Base-by-base conservation (phyloP, 2,329 filamentous ascomycete species). In the Aspergillus fructus region DNA sequence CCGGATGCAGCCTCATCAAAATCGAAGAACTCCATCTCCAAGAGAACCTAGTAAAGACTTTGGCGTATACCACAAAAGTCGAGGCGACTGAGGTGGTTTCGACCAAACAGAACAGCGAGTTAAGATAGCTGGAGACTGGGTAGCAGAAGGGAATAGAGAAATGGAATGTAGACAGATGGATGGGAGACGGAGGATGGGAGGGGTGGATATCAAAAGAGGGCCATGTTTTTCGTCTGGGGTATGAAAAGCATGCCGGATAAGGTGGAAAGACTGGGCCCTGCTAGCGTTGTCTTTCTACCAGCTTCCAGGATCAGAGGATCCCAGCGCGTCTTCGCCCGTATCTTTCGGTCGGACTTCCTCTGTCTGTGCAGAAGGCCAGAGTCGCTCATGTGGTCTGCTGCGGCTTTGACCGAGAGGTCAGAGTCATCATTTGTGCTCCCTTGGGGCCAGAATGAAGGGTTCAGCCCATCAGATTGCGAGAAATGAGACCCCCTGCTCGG, bases 11-110 rank as follows among this genome's bases (percentile, higher is more conserved):
- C 77, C 56, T 76, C 73, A 59, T 79, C 76, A 59, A 79, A 79
- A 59, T 79, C 71, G 61, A 79, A 79, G 66, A 78, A 79, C 64
- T 79, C 77, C 77, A 79, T 78, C 37, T 45, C 64, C 42, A 21
- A 15, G 40, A 43, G 37, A 23, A n/a, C 24, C 19, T 41, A 37
- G 53, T 23, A 13, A 47, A 15, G 30, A 48, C 17, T 23, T 30
- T 6, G 30, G 27, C 39, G 17, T 39, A n/a, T 30, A 27, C 41
- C 54, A 48, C 42, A 40, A 34, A 23, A 43, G 49, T 23, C 39
- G 17, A 21, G 11, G 19, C 30, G 43, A 40, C 47, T 23, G 51
- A 37, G 13, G 43, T 34, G 45, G 52, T 19, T n/a, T 48, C 15
- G 42, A 55, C 40, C 17, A 4, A 34, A 27, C 15, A 23, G 12